These are phyloP conservation scores for Tricholoma saponaceum DNA, from an alignment of 768 basidiomycete species.

Conservation along the genomic window DNA sequence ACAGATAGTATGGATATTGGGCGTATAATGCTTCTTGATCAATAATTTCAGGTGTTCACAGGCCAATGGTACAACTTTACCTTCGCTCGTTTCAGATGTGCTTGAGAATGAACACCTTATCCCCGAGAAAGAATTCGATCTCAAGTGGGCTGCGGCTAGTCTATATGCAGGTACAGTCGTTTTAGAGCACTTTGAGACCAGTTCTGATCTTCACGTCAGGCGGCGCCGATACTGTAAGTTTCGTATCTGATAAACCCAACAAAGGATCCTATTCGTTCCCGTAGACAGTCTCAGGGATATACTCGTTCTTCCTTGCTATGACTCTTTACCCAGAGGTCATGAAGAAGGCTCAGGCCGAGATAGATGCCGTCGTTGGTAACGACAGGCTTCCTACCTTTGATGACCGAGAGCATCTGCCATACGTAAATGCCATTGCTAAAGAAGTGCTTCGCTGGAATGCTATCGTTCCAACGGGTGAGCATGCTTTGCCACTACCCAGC, in stretches of 20 bases:
- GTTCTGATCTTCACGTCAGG: no score
- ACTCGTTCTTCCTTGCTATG: slow-evolving; percentile 62
- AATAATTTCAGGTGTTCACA: slow-evolving; percentile 15
- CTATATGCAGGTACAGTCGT: no score
- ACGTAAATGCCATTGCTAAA: slow-evolving; percentile 54
- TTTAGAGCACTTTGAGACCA: no score
- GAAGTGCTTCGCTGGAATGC: no score
- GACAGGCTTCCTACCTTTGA: no score
- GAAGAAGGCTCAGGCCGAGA: no score
- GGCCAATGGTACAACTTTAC: no score
- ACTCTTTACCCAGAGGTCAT: no score
- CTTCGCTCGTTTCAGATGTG: slow-evolving; percentile 56
- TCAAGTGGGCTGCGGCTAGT: no score
- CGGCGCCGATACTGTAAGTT: slow-evolving; percentile 52
- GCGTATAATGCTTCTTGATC: background rate
- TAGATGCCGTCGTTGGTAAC: no score
- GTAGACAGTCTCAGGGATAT: slow-evolving; percentile 59
- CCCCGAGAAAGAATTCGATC: no score
- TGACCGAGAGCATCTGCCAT: slow-evolving; percentile 58
- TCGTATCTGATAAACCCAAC: background rate
- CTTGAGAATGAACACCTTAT: slow-evolving; percentile 45
- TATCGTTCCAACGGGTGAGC: slow-evolving; percentile 39
- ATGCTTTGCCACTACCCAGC: background rate
- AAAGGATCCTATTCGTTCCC: slow-evolving; percentile 4
- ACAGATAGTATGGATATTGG: slow-evolving; percentile 24